Percentiles rank a stretch among this genome's conserved stretches.
Evolutionary conservation across 1,284 basidiomycete genomes (phyloP).

Genomic region (Gymnopus androsaceus): DNA sequence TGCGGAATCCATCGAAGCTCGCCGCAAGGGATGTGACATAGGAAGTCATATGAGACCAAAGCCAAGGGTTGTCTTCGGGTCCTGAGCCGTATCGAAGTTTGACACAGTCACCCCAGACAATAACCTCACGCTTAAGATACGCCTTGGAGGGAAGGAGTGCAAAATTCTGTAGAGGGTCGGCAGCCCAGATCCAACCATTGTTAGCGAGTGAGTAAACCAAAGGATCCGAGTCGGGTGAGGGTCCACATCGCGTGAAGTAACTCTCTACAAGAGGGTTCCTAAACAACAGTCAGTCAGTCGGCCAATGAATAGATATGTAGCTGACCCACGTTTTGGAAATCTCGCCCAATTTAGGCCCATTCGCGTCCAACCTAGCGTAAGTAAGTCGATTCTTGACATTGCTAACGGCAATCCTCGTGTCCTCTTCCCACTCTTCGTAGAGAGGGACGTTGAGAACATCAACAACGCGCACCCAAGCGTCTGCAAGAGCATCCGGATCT

Average conservation of each 20-base stretch:
- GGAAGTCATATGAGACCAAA: constrained; percentile 92
- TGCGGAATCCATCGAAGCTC: constrained; percentile 92
- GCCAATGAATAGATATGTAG: background rate
- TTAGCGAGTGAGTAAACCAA: constrained; percentile 84
- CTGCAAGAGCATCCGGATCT: constrained; percentile 57
- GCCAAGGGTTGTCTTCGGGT: constrained; percentile 86
- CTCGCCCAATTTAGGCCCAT: constrained; percentile 85
- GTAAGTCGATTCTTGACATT: constrained; percentile 76
- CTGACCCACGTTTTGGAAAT: constrained; percentile 71
- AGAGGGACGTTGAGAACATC: constrained; percentile 87
- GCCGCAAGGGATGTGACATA: constrained; percentile 82
- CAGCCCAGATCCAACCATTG: constrained; percentile 99
- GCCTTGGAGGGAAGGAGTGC: constrained; percentile 94
- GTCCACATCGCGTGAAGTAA: constrained; percentile 85
- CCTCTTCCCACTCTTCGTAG: constrained; percentile 85
- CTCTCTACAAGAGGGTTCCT: constrained; percentile 84
- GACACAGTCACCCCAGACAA: constrained; percentile 97
- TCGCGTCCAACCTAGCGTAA: constrained; percentile 78
- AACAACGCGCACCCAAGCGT: constrained; percentile 75
- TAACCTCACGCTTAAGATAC: constrained; percentile 94
- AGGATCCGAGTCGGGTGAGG: constrained; percentile 63
- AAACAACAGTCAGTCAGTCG: background rate
- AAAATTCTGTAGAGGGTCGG: constrained; percentile 94
- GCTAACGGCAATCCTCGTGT: constrained; percentile 73
- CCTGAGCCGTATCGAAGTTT: constrained; percentile 90